phyloP scores from a whole-genome alignment of 306 rosid species.

The Pyrus pyrifolia region DNA sequence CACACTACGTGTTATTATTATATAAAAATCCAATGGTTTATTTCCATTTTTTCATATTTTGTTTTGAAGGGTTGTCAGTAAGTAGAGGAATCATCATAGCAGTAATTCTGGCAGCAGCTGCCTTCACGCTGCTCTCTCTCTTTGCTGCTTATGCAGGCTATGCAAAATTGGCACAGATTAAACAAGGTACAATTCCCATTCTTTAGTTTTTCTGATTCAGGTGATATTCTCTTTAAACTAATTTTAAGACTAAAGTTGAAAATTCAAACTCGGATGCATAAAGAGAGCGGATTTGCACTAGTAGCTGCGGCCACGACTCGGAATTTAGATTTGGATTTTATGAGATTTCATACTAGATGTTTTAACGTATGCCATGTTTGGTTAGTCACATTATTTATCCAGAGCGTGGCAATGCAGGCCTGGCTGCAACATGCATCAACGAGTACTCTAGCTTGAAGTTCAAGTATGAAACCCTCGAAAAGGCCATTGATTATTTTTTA shows the following conservation, averaged over 20 bases:
- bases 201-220: background rate
- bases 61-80: slow-evolving; percentile 32
- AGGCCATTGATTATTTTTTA: slow-evolving; percentile 61
- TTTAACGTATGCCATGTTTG: background rate
- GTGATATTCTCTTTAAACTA: background rate
- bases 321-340: no score
- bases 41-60: background rate
- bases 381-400: background rate
- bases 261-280: no score
- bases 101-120: slow-evolving; percentile 44
- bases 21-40: background rate
- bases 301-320: no score
- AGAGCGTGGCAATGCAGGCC: slow-evolving; percentile 31
- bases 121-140: slow-evolving; percentile 41
- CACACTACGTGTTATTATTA: background rate
- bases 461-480: slow-evolving; percentile 76
- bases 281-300: no score
- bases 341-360: background rate
- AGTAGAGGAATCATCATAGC: slow-evolving; percentile 41
- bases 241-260: no score
- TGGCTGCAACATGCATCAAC: slow-evolving; percentile 33
- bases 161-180: slow-evolving; percentile 33
- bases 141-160: slow-evolving; percentile 48
- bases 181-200: slow-evolving; percentile 22
- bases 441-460: slow-evolving; percentile 48